These are phyloP conservation scores for Cadophora malorum DNA, from an alignment of 2,329 filamentous ascomycete species.

Conservation along the genomic window DNA sequence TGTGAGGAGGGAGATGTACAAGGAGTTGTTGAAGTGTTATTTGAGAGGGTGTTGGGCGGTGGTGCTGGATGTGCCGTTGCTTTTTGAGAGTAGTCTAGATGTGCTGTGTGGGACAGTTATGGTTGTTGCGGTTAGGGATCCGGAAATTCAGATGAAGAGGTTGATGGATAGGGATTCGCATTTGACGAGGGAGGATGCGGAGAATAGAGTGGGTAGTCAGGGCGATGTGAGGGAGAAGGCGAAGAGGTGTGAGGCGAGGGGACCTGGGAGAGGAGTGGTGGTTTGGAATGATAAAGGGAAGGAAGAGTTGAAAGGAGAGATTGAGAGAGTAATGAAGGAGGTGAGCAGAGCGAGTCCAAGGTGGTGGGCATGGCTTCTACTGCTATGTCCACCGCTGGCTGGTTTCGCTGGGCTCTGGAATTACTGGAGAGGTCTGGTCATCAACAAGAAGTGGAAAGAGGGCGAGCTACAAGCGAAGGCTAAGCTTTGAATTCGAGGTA, in stretches of 20 bases:
- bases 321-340: conserved; percentile 69
- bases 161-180: conserved; percentile 78
- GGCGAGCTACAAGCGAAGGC: conserved; percentile 64
- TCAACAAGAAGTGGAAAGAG: conserved; percentile 74
- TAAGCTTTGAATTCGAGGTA: conserved; percentile 50
- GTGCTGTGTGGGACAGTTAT: conserved; percentile 82
- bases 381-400: conserved; percentile 77
- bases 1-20: conserved; percentile 83
- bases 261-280: conserved; percentile 72
- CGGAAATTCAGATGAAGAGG: conserved; percentile 80
- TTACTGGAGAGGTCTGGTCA: conserved; percentile 73
- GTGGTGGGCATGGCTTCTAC: conserved; percentile 74
- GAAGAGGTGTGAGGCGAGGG: conserved; percentile 70
- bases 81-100: conserved; percentile 91
- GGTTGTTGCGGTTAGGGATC: conserved; percentile 84
- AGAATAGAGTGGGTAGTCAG: conserved; percentile 86
- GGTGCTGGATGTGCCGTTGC: conserved; percentile 87
- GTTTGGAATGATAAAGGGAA: conserved; percentile 88
- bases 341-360: conserved; percentile 62
- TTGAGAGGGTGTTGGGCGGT: conserved; percentile 83
- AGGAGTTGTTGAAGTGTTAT: conserved; percentile 74
- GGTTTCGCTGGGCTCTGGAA: conserved; percentile 72
- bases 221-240: conserved; percentile 87
- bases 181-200: conserved; percentile 82
- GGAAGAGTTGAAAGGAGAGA: conserved; percentile 70